Evolutionary conservation across 306 rosid genomes (phyloP).

Genomic region (Rosa chinensis): DNA sequence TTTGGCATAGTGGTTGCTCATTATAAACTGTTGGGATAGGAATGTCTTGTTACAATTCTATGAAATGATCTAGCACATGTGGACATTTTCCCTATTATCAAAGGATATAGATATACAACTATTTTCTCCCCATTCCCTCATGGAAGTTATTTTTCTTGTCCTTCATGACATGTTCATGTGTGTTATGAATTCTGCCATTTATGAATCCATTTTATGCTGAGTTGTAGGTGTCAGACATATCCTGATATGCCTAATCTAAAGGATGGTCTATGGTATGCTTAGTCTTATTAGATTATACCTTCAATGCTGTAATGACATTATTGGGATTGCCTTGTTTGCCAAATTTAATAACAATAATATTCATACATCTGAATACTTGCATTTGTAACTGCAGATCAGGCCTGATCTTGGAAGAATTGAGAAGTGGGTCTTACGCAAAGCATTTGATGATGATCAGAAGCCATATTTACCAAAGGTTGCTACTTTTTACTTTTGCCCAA

Average conservation of each 20-base stretch:
- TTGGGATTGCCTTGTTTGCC: no score
- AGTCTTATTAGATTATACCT: no score
- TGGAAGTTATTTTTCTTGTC: neutral
- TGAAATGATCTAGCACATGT: neutral
- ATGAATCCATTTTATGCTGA: neutral
- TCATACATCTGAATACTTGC: no score
- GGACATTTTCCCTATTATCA: neutral
- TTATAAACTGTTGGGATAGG: neutral
- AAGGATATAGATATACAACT: neutral
- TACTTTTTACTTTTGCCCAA: constrained; percentile 18
- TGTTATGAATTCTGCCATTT: neutral
- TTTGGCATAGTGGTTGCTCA: neutral
- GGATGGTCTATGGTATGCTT: no score
- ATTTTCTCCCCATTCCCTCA: neutral
- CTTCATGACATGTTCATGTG: neutral
- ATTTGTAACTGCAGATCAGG: no score
- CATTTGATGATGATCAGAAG: constrained; percentile 60
- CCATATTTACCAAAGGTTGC: constrained; percentile 95
- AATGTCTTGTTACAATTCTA: neutral
- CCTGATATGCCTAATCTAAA: no score
- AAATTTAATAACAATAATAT: no score
- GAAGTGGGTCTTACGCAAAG: no score
- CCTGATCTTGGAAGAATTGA: no score
- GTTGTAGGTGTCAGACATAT: no score
- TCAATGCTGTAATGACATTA: no score